These are phyloP conservation scores for Citrus unshiu DNA, from an alignment of 345 rosid species.

Conservation along the genomic window DNA sequence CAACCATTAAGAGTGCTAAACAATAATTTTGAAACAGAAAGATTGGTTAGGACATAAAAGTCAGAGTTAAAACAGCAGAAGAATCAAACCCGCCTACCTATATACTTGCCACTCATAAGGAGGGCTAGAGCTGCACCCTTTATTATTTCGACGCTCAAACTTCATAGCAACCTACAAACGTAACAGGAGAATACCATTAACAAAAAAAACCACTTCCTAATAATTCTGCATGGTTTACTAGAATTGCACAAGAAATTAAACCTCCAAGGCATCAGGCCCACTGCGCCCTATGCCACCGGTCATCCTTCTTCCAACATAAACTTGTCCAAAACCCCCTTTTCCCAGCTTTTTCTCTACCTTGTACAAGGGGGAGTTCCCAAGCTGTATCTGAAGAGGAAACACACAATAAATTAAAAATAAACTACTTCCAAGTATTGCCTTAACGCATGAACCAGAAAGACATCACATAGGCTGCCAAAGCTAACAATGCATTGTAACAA, in stretches of 20 bases:
- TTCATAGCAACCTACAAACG: slow-evolving; percentile 58
- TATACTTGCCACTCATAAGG: slow-evolving; percentile 74
- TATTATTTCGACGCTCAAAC: slow-evolving; percentile 57
- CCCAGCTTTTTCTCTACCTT: slow-evolving; percentile 58
- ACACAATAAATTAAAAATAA: neutral
- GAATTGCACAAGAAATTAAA: slow-evolving; percentile 7
- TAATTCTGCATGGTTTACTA: neutral
- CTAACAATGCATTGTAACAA: neutral
- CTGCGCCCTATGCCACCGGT: slow-evolving; percentile 25
- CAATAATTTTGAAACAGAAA: slow-evolving; percentile 11
- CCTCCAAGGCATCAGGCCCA: slow-evolving; percentile 46
- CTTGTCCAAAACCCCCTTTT: slow-evolving; percentile 79
- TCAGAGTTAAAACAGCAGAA: neutral
- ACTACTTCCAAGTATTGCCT: neutral
- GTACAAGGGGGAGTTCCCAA: slow-evolving; percentile 58
- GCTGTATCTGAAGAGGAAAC: slow-evolving; percentile 39
- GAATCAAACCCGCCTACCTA: slow-evolving; percentile 26
- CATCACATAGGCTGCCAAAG: neutral
- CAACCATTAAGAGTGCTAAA: slow-evolving; percentile 40
- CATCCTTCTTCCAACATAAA: slow-evolving; percentile 61
- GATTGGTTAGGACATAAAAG: slow-evolving; percentile 13
- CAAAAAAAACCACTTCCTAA: slow-evolving; percentile 4
- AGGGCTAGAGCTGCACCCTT: slow-evolving; percentile 60
- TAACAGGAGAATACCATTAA: slow-evolving; percentile 1
- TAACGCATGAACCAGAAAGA: neutral